Conservation (phyloP, 768 basidiomycete genomes). For the Fibroporia radiculosa region DNA sequence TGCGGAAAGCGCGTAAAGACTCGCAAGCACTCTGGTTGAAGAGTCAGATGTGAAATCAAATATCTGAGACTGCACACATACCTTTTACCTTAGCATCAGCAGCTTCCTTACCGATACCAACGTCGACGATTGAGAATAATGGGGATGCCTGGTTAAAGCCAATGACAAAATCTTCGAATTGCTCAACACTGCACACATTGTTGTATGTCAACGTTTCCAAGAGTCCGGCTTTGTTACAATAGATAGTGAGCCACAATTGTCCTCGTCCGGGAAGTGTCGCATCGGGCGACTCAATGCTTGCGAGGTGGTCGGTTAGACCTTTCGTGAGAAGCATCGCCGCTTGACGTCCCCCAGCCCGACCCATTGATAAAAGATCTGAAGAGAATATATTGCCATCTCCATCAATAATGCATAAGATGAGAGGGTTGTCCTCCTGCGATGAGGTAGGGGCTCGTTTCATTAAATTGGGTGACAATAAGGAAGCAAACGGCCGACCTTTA, state of each 20-base stretch:
- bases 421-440: conserved; percentile 31
- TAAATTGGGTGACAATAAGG: background rate
- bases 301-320: conserved; percentile 27
- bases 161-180: conserved; percentile 29
- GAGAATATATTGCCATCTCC: conserved; percentile 35
- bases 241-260: conserved; percentile 31
- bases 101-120: conserved; percentile 35
- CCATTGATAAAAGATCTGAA: conserved; percentile 23
- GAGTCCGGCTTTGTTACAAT: conserved; percentile 29
- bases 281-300: conserved; percentile 17
- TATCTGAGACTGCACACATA: conserved; percentile 4
- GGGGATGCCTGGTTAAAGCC: conserved; percentile 35
- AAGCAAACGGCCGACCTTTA: conserved; percentile 8
- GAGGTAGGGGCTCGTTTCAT: too few species aligned
- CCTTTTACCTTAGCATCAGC: conserved; percentile 37
- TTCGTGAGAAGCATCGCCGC: conserved; percentile 29
- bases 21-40: conserved; percentile 45
- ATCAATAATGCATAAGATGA: conserved; percentile 31
- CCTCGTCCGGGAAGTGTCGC: conserved; percentile 18
- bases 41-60: background rate
- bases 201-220: conserved; percentile 24
- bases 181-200: conserved; percentile 24
- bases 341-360: conserved; percentile 27
- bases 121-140: conserved; percentile 34
- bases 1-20: conserved; percentile 47